Evolutionary conservation across 495 filamentous ascomycete genomes (phyloP).

Genomic region (Terfezia claveryi): DNA sequence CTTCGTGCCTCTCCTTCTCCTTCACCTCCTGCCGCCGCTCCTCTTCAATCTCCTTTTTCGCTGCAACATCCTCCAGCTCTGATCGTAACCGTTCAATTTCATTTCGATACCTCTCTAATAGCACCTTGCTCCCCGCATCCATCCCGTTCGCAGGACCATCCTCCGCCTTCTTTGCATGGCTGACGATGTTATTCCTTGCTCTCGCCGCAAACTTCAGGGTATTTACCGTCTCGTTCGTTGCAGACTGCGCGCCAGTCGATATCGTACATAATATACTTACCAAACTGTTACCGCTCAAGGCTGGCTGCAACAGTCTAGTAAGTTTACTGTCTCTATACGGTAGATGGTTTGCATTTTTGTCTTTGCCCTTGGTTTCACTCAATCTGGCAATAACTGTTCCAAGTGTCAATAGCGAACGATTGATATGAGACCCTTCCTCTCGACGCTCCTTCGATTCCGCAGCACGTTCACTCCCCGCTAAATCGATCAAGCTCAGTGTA

Average conservation of each 20-base stretch:
- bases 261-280: conserved; percentile 96
- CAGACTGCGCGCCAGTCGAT: conserved; percentile 45
- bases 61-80: conserved; percentile 55
- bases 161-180: conserved; percentile 86
- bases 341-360: conserved; percentile 58
- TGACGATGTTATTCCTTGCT: conserved; percentile 93
- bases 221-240: conserved; percentile 76
- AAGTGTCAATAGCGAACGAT: conserved; percentile 85
- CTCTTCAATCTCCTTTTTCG: conserved; percentile 34
- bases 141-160: conserved; percentile 56
- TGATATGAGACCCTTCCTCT: conserved; percentile 92
- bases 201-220: conserved; percentile 92
- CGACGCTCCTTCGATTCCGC: conserved; percentile 87
- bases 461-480: conserved; percentile 87
- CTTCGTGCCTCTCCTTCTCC: conserved; percentile 71
- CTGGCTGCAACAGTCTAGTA: conserved; percentile 77
- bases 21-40: conserved; percentile 30
- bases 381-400: conserved; percentile 86
- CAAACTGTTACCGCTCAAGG: conserved; percentile 77
- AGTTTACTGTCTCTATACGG: conserved; percentile 95
- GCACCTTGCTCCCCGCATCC: conserved; percentile 63
- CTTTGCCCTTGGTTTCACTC: conserved; percentile 41
- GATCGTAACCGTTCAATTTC: conserved; percentile 66
- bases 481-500: conserved; percentile 83
- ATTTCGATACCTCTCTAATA: conserved; percentile 83